A percentile compares a stretch with the other conserved stretches of the same genome.
phyloP scores from a whole-genome alignment of 352 stramenopile species.

The Pythium sukuiense region DNA sequence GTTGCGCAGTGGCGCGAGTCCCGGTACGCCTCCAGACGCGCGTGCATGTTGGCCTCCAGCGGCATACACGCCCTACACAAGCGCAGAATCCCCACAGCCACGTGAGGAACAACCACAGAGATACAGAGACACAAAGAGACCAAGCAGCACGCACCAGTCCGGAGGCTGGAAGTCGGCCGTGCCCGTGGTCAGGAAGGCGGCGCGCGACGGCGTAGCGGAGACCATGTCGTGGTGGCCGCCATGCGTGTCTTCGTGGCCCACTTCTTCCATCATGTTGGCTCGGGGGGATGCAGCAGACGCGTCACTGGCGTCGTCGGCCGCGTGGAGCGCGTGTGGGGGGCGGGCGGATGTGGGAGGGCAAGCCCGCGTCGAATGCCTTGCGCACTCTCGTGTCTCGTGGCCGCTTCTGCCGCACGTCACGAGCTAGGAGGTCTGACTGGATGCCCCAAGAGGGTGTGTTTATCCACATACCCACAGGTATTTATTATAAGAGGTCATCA shows the following conservation, averaged over 20 bases:
- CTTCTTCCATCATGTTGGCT: constrained; percentile 20
- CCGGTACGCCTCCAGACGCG: constrained; percentile 70
- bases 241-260: constrained; percentile 6
- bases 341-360: not conserved
- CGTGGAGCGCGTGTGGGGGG: not conserved
- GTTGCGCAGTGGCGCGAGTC: constrained; percentile 79
- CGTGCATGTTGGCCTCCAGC: constrained; percentile 64
- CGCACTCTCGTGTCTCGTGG: not conserved
- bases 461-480: not conserved
- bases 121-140: not conserved
- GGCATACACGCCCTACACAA: constrained; percentile 58
- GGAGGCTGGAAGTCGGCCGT: constrained; percentile 79
- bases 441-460: not conserved
- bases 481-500: not conserved
- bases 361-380: not conserved
- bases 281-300: not conserved
- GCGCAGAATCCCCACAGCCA: not conserved
- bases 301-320: not conserved
- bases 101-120: not conserved
- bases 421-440: not conserved
- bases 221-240: constrained; percentile 11
- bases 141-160: constrained; percentile 46
- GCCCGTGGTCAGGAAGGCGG: constrained; percentile 75
- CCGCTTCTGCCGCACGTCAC: constrained; percentile 33
- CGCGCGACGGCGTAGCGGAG: constrained; percentile 43